These are phyloP conservation scores for Nothophaeocryptopus gaeumannii DNA, from an alignment of 2,329 filamentous ascomycete genomes.

Conservation along the genomic window DNA sequence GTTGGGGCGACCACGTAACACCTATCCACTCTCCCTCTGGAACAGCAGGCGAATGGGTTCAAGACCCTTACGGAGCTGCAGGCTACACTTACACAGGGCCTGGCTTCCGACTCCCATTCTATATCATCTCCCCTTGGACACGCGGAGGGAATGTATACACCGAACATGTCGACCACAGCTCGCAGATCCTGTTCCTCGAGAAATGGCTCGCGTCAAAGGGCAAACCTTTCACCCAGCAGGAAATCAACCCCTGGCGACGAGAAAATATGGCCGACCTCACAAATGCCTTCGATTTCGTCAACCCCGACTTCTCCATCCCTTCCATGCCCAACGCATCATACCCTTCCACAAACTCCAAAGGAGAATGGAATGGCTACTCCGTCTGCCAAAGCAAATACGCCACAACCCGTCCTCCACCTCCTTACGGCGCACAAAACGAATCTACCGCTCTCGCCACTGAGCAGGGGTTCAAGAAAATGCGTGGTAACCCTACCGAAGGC, in stretches of 20 bases:
- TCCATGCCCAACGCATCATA: conserved; percentile 44
- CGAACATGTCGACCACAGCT: conserved; percentile 55
- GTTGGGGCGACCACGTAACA: conserved; percentile 55
- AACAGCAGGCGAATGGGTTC: conserved; percentile 56
- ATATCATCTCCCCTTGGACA: conserved; percentile 57
- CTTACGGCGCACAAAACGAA: conserved; percentile 45
- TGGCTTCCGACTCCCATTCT: conserved; percentile 53
- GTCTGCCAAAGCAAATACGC: conserved; percentile 44
- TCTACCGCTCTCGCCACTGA: conserved; percentile 47
- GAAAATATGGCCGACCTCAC: conserved; percentile 50
- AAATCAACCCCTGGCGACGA: conserved; percentile 49
- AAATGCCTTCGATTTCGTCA: conserved; percentile 46
- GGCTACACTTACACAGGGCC: conserved; percentile 47
- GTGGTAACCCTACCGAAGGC: conserved; percentile 55
- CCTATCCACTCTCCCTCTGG: conserved; percentile 51
- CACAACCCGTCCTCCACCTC: conserved; percentile 43
- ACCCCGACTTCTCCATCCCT: conserved; percentile 52
- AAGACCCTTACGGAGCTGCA: conserved; percentile 44
- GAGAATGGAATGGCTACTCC: conserved; percentile 47
- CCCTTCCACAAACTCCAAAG: conserved; percentile 43
- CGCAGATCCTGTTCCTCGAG: conserved; percentile 55
- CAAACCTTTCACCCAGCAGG: conserved; percentile 40
- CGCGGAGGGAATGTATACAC: conserved; percentile 54
- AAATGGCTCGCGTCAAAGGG: conserved; percentile 49
- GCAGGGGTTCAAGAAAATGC: conserved; percentile 53